These are phyloP conservation scores for Toxoplasma gondii DNA, from an alignment of 169 alveolate genomes.

Conservation along the genomic window DNA sequence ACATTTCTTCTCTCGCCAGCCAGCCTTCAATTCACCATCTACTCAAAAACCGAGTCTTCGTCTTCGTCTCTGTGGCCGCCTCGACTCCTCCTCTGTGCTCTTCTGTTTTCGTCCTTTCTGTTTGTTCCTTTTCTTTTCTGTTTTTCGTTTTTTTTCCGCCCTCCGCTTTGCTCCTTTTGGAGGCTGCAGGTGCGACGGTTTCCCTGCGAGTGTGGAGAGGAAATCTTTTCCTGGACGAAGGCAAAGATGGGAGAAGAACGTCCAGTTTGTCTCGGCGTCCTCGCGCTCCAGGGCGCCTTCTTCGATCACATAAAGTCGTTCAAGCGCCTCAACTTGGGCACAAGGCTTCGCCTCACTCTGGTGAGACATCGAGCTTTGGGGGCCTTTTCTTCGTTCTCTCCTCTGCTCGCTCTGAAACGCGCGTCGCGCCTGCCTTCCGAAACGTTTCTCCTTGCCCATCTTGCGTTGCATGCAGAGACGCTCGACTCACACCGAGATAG, in stretches of 20 bases:
- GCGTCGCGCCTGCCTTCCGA: background rate
- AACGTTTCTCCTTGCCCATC: background rate
- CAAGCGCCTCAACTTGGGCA: background rate
- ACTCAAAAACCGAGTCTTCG: too few relatives aligned
- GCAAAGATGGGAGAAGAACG: background rate
- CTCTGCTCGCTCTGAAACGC: background rate
- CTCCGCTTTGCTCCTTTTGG: background rate
- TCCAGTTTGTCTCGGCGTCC: constrained; percentile 12
- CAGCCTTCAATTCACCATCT: too few relatives aligned
- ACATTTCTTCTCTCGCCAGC: too few relatives aligned
- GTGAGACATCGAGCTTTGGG: background rate
- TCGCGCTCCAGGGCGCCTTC: constrained; percentile 67
- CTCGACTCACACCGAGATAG: background rate
- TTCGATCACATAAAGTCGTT: constrained; percentile 30
- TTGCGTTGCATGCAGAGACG: background rate
- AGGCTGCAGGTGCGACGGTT: background rate
- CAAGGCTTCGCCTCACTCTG: background rate
- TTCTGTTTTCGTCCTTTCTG: background rate
- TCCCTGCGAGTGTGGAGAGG: too few relatives aligned
- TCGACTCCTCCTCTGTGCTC: background rate
- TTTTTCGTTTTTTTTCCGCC: background rate
- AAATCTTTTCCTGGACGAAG: too few relatives aligned
- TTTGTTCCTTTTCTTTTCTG: background rate
- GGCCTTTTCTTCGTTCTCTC: background rate
- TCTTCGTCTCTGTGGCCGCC: background rate